Evolutionary conservation across 2,329 filamentous ascomycete genomes (phyloP), one percentile per base, ranked within the genome.

Genomic region (Elsinoe batatas): DNA sequence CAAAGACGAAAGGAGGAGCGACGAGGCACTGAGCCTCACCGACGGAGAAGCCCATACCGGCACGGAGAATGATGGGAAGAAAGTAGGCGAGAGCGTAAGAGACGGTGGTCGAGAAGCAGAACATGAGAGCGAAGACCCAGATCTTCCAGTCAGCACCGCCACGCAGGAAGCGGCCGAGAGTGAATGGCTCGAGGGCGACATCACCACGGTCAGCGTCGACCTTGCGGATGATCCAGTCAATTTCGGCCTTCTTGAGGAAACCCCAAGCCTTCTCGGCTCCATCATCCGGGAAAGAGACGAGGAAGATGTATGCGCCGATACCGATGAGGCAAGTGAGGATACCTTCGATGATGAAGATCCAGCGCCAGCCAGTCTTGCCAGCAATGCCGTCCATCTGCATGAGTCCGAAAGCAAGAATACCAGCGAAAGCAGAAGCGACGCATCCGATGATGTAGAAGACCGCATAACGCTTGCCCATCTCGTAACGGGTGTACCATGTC

Each of bases 71-170:
- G 63, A 91, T 80, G 7, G 88, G 87, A 3, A 91, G 71, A 65
- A 91, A 91, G 68, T 87, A 91, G 1, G 86, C 84, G 5, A 93
- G 78, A 0, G 87, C 82, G 66, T 93, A 93, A 1, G 79, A 78
- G 51, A 87, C 79, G 10, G 85, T 87, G 0, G 87, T 89, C 1
- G 80, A 79, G 68, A 80, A 81, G 71, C 75, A 75, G 67, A 78
- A 79, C 54, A 79, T 75, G 63, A 78, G 57, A 0, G 74, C 77
- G 57, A 76, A 80, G 1, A 68, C 72, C 77, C 78, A 80, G 56
- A 79, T 70, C 60, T 80, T 80, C 56, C 71, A 62, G 58, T 80
- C 78, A 0, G 68, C 54, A 2, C 68, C 76, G 10, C 72, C 70
- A 18, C 66, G 67, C 43, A 80, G 64, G 65, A 76, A 80, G 54